A percentile compares a stretch with the other conserved stretches of the same genome.
These are phyloP conservation scores for Pestalotiopsis sp. DNA, from an alignment of 2,329 filamentous ascomycete genomes.

Conservation along the genomic window DNA sequence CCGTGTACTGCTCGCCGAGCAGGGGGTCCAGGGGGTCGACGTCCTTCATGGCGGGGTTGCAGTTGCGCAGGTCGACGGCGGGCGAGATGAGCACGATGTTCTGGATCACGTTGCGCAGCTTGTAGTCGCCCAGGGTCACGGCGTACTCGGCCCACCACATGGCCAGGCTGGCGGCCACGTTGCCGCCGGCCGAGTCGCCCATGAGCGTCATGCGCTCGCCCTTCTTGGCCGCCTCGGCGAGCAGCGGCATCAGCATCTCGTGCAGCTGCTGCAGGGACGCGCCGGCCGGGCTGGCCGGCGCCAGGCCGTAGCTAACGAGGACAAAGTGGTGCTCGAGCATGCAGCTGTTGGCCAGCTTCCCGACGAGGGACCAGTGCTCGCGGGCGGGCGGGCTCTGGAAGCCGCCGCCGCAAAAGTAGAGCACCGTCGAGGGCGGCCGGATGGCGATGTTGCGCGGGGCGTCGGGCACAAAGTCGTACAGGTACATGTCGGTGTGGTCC, in stretches of 20 bases:
- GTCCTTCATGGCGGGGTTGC: conserved; percentile 44
- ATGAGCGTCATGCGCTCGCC: conserved; percentile 49
- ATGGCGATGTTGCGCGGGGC: neutral
- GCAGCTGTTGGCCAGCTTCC: conserved; percentile 46
- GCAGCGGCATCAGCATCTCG: conserved; percentile 43
- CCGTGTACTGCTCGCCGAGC: conserved; percentile 43
- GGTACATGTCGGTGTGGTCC: conserved; percentile 15
- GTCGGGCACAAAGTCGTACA: conserved; percentile 21
- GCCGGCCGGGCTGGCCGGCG: conserved; percentile 53
- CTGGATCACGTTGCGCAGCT: conserved; percentile 12
- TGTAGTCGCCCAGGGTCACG: conserved; percentile 38
- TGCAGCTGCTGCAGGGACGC: conserved; percentile 49
- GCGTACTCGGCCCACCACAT: conserved; percentile 24
- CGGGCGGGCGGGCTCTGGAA: conserved; percentile 54
- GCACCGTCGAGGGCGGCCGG: conserved; percentile 36
- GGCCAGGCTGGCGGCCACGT: conserved; percentile 45
- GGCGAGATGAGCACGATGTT: conserved; percentile 22
- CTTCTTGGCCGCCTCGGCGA: conserved; percentile 39
- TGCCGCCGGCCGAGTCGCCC: conserved; percentile 60
- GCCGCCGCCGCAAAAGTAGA: conserved; percentile 60
- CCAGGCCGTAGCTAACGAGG: conserved; percentile 56
- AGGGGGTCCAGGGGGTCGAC: conserved; percentile 47
- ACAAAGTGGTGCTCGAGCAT: conserved; percentile 41
- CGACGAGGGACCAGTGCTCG: conserved; percentile 55
- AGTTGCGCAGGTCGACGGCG: conserved; percentile 43